phyloP scores from a whole-genome alignment of 176 grass and related monocot genomes.

The Themeda triandra region DNA sequence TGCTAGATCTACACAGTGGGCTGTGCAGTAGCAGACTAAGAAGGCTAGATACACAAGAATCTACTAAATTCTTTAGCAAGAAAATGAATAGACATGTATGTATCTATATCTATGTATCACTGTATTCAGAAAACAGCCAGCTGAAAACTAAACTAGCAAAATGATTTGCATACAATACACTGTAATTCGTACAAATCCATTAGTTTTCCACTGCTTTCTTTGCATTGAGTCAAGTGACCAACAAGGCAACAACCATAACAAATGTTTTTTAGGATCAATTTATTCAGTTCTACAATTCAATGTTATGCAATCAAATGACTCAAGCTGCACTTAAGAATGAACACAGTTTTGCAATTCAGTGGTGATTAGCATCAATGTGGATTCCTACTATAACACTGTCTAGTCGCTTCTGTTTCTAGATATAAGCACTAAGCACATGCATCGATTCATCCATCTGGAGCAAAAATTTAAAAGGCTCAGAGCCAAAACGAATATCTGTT shows the following conservation, averaged over 20 bases:
- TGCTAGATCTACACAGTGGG: background rate
- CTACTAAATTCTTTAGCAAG: background rate
- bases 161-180: too few species aligned
- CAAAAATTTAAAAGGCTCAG: background rate
- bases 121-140: background rate
- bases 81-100: background rate
- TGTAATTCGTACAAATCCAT: background rate
- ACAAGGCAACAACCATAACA: background rate
- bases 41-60: background rate
- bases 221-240: background rate
- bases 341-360: background rate
- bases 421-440: background rate
- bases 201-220: background rate
- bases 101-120: background rate
- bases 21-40: background rate
- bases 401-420: background rate
- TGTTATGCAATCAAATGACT: background rate
- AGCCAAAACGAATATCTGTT: background rate
- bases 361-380: background rate
- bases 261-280: background rate
- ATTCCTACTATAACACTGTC: background rate
- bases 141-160: too few species aligned
- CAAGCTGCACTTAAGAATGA: background rate
- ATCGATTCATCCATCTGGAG: background rate
- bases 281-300: background rate